Conservation (phyloP, 768 basidiomycete genomes). For the Leccinellum albellum region DNA sequence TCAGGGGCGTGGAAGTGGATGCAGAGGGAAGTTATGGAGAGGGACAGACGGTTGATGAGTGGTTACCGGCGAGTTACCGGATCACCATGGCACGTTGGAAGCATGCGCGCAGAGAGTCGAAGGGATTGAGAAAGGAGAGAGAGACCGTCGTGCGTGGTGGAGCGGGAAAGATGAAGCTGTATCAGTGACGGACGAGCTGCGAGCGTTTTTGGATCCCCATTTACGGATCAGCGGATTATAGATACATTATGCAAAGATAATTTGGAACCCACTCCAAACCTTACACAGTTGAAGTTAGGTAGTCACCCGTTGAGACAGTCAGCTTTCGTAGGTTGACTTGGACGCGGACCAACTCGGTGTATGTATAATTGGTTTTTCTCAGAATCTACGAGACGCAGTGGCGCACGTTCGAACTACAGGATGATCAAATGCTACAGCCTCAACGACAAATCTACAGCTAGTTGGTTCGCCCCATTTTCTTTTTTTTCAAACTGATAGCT, state of each 20-base stretch:
- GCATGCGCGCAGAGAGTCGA: slow-evolving; percentile 2
- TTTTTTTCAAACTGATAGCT: background rate
- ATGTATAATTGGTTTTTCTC: no score
- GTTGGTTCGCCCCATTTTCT: background rate
- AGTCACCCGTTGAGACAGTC: no score
- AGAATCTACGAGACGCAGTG: background rate
- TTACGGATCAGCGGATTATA: no score
- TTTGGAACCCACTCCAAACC: background rate
- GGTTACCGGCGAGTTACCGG: slow-evolving; percentile 23
- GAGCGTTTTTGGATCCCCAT: background rate
- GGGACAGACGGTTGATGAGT: slow-evolving; percentile 22
- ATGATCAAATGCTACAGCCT: background rate
- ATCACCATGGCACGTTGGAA: slow-evolving; percentile 14
- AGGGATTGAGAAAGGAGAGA: background rate
- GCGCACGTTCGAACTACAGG: background rate
- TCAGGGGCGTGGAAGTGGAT: slow-evolving; percentile 5
- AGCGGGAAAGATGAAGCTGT: slow-evolving; percentile 26
- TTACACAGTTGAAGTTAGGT: no score
- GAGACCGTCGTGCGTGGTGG: slow-evolving; percentile 11
- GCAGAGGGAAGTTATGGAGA: slow-evolving; percentile 19
- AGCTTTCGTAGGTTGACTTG: no score
- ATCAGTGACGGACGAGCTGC: no score
- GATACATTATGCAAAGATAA: background rate
- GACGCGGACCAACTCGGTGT: no score
- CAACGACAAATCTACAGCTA: no score